Evolutionary conservation across 768 basidiomycete genomes (phyloP), one percentile per base, ranked within the genome.

Genomic region (Termitomyces sp.): DNA sequence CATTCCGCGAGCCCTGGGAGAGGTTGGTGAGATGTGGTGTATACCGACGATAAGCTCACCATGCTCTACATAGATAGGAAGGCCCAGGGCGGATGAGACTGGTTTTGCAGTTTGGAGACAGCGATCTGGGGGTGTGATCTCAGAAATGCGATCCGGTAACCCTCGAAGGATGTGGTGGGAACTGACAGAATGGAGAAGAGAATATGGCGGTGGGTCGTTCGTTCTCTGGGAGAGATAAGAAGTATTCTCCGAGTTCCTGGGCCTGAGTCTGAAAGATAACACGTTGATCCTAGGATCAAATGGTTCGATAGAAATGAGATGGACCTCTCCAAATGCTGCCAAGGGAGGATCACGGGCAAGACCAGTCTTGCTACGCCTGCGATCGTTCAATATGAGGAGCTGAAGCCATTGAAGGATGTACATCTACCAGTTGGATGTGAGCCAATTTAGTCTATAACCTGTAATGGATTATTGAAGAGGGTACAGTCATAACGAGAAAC

Each of bases 81-180:
- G 58, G 14, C 74, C 71, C 19, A 93, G 74, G 0, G 81, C 79
- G 38, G 72, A 66, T 15, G 92, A 80, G 2, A 77, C 70, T 2
- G 92, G 90, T 32, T 77, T 73, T 1, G 85, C 71, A 0, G 92
- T 94, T 66, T 94, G 91, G 22, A 93, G 73, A 67, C 92, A 93
- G n/a, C 92, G 87, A 71, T 93, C 90, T 92, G 60, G 35, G 34
- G 21, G 21, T 15, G 15, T 0, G 12, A 32, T 44, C 42, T 47
- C 43, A 43, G 40, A 46, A 49, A 19, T 3, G 34, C 35, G 30
- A 28, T 49, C 17, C 21, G 52, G 21, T 4, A 43, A 38, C 30
- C 8, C 22, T 15, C 5, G 47, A 19, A 11, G 24, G 30, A 9
- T 32, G 9, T 32, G 28, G n/a, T n/a, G n/a, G n/a, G n/a, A n/a